These are phyloP conservation scores for Daphne laureola DNA, from an alignment of 441 rosid genomes.

Conservation along the genomic window DNA sequence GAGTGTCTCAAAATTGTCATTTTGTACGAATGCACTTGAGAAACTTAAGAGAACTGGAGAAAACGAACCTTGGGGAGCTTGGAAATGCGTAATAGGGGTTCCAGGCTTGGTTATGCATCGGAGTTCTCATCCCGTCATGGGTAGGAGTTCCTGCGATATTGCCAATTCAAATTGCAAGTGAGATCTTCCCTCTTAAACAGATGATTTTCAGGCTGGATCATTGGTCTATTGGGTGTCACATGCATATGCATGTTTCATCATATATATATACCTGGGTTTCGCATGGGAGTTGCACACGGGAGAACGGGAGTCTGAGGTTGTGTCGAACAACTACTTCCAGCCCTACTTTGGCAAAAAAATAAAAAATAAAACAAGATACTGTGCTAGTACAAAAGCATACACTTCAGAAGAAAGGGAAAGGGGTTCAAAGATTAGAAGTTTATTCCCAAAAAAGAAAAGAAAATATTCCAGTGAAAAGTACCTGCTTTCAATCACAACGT, in stretches of 20 bases:
- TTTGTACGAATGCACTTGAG: too few relatives aligned
- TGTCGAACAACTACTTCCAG: conserved; percentile 92
- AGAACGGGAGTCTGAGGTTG: conserved; percentile 85
- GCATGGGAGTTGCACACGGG: conserved; percentile 86
- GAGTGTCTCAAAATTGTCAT: too few relatives aligned
- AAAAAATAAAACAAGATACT: conserved; percentile 16
- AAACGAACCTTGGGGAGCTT: conserved; percentile 79
- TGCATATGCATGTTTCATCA: background rate
- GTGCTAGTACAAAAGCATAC: background rate
- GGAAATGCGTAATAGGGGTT: conserved; percentile 71
- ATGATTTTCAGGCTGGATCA: background rate
- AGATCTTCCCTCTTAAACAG: too few relatives aligned
- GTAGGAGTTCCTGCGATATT: conserved; percentile 66
- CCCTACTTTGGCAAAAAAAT: conserved; percentile 63
- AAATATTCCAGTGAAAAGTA: conserved; percentile 14
- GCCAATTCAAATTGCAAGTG: background rate
- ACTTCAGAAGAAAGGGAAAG: background rate
- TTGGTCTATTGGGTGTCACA: background rate
- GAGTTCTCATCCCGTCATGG: conserved; percentile 89
- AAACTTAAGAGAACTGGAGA: too few relatives aligned
- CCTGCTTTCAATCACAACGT: conserved; percentile 54
- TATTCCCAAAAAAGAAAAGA: background rate
- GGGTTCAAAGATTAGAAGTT: background rate
- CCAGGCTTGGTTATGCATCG: conserved; percentile 93
- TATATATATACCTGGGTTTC: conserved; percentile 56